A percentile compares a stretch with the other conserved stretches of the same genome.
These are phyloP conservation scores for Geotrichum citri-aurantii DNA, from an alignment of 1,139 yeast species.

Conservation along the genomic window DNA sequence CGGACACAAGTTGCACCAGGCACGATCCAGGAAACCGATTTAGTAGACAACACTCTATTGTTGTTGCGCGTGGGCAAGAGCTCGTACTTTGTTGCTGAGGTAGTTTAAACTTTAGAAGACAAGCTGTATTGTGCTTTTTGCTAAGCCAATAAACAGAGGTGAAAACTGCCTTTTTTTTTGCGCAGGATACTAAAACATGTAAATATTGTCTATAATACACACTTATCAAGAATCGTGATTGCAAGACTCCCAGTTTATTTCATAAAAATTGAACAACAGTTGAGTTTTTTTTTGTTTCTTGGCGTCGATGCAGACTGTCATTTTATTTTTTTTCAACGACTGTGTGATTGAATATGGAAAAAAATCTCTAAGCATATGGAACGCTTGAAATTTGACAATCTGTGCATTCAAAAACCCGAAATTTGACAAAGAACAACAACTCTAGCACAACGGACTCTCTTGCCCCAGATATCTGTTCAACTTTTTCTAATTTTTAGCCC, in stretches of 20 bases:
- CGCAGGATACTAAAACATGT: too few relatives aligned
- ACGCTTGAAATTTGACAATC: neutral
- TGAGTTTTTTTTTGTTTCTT: too few relatives aligned
- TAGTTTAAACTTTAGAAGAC: conserved; percentile 6
- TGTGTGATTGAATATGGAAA: too few relatives aligned
- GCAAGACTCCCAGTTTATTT: too few relatives aligned
- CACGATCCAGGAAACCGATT: conserved; percentile 42
- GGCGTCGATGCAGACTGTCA: too few relatives aligned
- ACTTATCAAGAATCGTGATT: too few relatives aligned
- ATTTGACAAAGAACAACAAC: neutral
- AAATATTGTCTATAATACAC: too few relatives aligned
- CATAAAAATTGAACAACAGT: too few relatives aligned
- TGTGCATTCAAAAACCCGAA: neutral
- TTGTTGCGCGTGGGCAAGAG: conserved; percentile 68
- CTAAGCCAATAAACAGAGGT: neutral
- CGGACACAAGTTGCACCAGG: conserved; percentile 50
- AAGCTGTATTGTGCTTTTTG: neutral
- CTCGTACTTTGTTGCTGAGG: conserved; percentile 23
- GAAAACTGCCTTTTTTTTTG: too few relatives aligned
- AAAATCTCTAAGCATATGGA: neutral
- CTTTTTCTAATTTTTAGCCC: neutral
- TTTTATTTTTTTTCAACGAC: too few relatives aligned
- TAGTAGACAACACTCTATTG: conserved; percentile 49
- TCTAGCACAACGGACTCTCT: neutral
- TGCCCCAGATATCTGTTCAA: neutral